Conservation (phyloP, 208 protist species). For the Leishmania tropica region DNA sequence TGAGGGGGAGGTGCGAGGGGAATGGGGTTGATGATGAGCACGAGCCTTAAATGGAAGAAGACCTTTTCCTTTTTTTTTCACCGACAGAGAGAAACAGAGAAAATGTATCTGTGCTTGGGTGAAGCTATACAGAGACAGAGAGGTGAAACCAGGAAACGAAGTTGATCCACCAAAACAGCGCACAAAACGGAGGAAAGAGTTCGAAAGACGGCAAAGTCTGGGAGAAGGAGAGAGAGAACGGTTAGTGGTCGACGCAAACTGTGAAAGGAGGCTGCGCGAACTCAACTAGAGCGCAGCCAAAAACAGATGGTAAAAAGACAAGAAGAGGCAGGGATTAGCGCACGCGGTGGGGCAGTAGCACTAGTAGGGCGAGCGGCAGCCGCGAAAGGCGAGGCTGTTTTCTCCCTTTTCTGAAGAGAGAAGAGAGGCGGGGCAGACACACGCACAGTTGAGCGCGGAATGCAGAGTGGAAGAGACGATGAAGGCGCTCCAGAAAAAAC, state of each 20-base stretch:
- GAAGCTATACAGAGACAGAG: background rate
- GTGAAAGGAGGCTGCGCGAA: background rate
- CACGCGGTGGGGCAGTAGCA: background rate
- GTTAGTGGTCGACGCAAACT: background rate
- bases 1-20: background rate
- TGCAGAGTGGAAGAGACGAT: background rate
- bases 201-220: too few relatives aligned
- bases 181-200: too few relatives aligned
- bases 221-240: background rate
- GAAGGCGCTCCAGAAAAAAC: background rate
- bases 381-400: background rate
- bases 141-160: too few relatives aligned
- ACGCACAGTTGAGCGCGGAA: background rate
- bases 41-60: background rate
- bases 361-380: background rate
- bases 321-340: background rate
- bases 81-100: background rate
- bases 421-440: background rate
- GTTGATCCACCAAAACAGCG: too few relatives aligned
- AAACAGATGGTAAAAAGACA: background rate
- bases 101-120: background rate
- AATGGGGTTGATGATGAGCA: background rate
- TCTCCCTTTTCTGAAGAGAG: background rate
- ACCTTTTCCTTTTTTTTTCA: background rate
- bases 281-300: background rate